These are phyloP conservation scores for Mitragyna speciosa DNA, from an alignment of 257 asterid genomes.

Conservation along the genomic window DNA sequence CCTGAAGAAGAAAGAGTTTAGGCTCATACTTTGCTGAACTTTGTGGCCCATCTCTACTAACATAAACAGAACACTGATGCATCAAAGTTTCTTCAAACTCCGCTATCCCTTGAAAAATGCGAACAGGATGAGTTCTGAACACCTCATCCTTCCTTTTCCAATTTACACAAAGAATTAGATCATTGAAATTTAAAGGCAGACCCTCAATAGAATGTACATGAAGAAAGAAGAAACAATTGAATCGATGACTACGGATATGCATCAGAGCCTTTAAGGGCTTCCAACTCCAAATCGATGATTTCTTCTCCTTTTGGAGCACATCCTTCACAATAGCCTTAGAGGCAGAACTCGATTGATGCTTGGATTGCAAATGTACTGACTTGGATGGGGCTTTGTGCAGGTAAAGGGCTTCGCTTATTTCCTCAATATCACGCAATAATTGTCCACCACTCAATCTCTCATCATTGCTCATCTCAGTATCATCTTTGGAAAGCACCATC, in stretches of 20 bases:
- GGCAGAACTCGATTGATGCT: slow-evolving; percentile 22
- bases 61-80: slow-evolving; percentile 58
- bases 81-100: slow-evolving; percentile 82
- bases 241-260: slow-evolving; percentile 48
- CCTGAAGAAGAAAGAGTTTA: slow-evolving; percentile 54
- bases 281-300: slow-evolving; percentile 82
- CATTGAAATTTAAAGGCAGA: slow-evolving; percentile 58
- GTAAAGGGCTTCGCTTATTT: slow-evolving; percentile 80
- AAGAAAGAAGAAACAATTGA: slow-evolving; percentile 75
- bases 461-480: slow-evolving; percentile 27
- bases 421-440: slow-evolving; percentile 71
- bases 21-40: slow-evolving; percentile 65
- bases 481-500: slow-evolving; percentile 37
- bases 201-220: slow-evolving; percentile 76
- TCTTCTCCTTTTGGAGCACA: slow-evolving; percentile 48
- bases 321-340: slow-evolving; percentile 29
- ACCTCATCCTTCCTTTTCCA: slow-evolving; percentile 65
- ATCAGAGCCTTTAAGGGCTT: slow-evolving; percentile 70
- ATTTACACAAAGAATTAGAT: slow-evolving; percentile 53
- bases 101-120: slow-evolving; percentile 51
- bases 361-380: slow-evolving; percentile 42
- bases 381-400: slow-evolving; percentile 41
- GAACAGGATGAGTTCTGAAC: slow-evolving; percentile 55
- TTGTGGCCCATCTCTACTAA: slow-evolving; percentile 54
- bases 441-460: slow-evolving; percentile 53